Conservation (phyloP, 1,284 basidiomycete species). For the Leccinum colubrinum region DNA sequence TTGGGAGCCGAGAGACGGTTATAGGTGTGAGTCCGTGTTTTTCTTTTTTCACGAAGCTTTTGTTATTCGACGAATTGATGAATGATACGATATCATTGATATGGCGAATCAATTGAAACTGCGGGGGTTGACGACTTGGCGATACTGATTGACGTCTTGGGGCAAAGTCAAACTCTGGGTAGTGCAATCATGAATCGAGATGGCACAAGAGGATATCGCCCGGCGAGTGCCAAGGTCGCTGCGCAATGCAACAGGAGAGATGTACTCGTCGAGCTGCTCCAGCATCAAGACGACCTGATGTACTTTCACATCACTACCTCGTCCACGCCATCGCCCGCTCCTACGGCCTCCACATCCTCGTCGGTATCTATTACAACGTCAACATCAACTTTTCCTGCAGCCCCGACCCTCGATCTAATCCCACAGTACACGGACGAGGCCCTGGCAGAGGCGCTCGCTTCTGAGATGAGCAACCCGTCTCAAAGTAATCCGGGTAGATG, state of each 20-base stretch:
- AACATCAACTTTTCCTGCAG: not conserved
- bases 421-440: slow-evolving; percentile 14
- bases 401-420: not conserved
- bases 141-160: too few relatives aligned
- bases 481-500: slow-evolving; percentile 8
- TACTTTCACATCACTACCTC: slow-evolving; percentile 35
- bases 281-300: slow-evolving; percentile 61
- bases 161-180: too few relatives aligned
- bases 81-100: too few relatives aligned
- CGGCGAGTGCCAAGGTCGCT: slow-evolving; percentile 50
- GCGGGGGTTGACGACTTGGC: too few relatives aligned
- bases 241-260: slow-evolving; percentile 48
- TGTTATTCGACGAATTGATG: too few relatives aligned
- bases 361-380: not conserved
- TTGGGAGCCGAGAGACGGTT: too few relatives aligned
- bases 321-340: not conserved
- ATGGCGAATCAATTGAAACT: too few relatives aligned
- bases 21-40: too few relatives aligned
- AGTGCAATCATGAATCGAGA: too few relatives aligned
- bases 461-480: slow-evolving; percentile 12
- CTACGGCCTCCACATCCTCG: too few relatives aligned
- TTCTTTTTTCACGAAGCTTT: too few relatives aligned
- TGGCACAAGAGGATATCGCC: too few relatives aligned
- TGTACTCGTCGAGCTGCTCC: slow-evolving; percentile 56
- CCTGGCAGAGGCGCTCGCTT: slow-evolving; percentile 21